Base-by-base conservation (phyloP, 2,329 filamentous ascomycete species). In the Neonectria magnoliae region DNA sequence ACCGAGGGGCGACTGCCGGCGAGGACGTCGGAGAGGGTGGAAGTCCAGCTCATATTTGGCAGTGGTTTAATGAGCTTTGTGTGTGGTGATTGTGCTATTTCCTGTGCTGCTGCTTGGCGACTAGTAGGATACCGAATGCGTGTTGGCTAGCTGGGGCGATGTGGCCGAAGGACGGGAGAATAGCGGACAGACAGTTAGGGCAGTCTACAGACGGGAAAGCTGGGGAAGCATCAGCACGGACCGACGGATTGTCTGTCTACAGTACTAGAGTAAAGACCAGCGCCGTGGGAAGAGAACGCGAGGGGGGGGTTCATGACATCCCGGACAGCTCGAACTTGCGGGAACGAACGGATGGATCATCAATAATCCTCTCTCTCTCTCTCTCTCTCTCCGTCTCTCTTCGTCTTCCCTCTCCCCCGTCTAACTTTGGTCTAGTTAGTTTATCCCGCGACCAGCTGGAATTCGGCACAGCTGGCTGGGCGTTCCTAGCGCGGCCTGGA, bases 1-100 rank as follows among this genome's bases (percentile, higher is more conserved):
- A 70, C 29, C 8, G 64, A 69, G 5, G 70, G 62, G 6, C 61
- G 57, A 2, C 57, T 6, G 25, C 47, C 38, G 11, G 42, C n/a
- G 31, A 41, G 1, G 1, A 54, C 2, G 3, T 31, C 52, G 11
- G 29, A 29, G 20, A 65, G 13, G 13, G 9, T 38, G 3, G 53
- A 18, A 50, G 45, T 25, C 9, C 11, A 36, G 10, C 54, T 25
- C 70, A 72, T 72, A 10, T 44, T 47, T 38, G 36, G 36, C 4
- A 11, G 33, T 0, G 6, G 33, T 36, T 36, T 16, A 36, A 16
- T 5, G 42, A 25, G 11, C 2, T 14, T 25, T 13, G 11, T 14
- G 18, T 3, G 18, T 25, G 18, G 1, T 2, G 10, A 20, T 13
- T 22, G 41, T 6, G 4, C 9, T 33, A 4, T 10, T 16, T 5